Percentiles rank a stretch among this genome's conserved stretches.
Conservation (phyloP, 2,329 filamentous ascomycete genomes). For the Bipolaris sorokiniana region DNA sequence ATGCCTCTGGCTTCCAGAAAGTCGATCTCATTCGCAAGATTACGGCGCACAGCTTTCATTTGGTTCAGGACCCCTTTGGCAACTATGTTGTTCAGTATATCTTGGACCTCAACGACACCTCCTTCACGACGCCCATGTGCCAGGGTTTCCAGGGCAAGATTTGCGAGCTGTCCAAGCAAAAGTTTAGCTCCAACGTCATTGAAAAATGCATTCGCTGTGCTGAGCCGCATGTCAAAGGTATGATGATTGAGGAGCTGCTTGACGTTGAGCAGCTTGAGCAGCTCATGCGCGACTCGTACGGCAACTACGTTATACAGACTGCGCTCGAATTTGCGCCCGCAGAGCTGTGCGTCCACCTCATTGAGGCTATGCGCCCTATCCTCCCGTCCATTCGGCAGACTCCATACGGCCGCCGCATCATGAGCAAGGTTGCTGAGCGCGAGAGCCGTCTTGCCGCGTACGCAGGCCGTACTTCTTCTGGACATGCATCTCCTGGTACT, state of each 20-base stretch:
- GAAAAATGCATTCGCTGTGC: conserved; percentile 90
- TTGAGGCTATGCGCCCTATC: conserved; percentile 85
- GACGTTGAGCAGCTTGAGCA: conserved; percentile 78
- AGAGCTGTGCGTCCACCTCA: conserved; percentile 61
- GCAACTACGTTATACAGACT: conserved; percentile 98
- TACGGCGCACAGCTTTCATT: conserved; percentile 81
- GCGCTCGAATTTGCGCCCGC: conserved; percentile 58
- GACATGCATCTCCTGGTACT: conserved; percentile 37
- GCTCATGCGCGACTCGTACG: conserved; percentile 88
- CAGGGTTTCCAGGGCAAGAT: conserved; percentile 77
- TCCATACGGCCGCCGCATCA: conserved; percentile 91
- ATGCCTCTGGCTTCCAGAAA: conserved; percentile 90
- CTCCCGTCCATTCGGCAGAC: conserved; percentile 85
- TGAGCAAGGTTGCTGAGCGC: conserved; percentile 76
- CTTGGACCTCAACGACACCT: conserved; percentile 83
- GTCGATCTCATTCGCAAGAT: conserved; percentile 84
- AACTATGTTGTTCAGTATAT: conserved; percentile 99
- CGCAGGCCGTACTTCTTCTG: conserved; percentile 35
- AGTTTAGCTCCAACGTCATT: conserved; percentile 99
- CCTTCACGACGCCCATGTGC: conserved; percentile 89
- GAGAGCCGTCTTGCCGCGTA: conserved; percentile 51
- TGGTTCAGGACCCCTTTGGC: conserved; percentile 96
- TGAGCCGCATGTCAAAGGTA: conserved; percentile 73
- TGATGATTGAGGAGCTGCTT: conserved; percentile 84
- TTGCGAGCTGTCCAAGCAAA: conserved; percentile 82